Percentiles rank a stretch among this genome's conserved stretches.
phyloP scores from a whole-genome alignment of 2,329 filamentous ascomycete species.

The Atkinsonella texensis region DNA sequence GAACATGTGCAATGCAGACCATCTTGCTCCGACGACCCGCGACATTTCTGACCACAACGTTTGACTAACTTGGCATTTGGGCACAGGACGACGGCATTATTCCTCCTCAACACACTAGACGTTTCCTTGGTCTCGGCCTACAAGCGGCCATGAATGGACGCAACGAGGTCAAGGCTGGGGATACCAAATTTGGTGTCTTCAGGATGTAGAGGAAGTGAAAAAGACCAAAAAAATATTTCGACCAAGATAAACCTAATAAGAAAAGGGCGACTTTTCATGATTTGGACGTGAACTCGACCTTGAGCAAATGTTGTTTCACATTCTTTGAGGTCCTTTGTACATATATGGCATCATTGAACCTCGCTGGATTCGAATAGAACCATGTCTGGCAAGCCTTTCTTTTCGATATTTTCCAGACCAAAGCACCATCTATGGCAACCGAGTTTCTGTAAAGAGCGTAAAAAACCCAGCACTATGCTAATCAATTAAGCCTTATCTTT shows the following conservation, averaged over 20 bases:
- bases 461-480: not conserved
- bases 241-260: not conserved
- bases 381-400: too few species aligned
- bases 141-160: constrained; percentile 58
- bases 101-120: constrained; percentile 61
- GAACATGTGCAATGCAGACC: too few species aligned
- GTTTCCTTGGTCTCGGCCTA: constrained; percentile 61
- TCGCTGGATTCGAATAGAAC: not conserved
- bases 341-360: not conserved
- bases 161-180: constrained; percentile 46
- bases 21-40: too few species aligned
- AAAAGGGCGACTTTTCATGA: not conserved
- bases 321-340: not conserved
- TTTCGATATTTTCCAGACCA: too few species aligned
- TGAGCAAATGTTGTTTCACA: not conserved
- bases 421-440: too few species aligned
- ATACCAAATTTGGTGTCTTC: constrained; percentile 68
- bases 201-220: constrained; percentile 48
- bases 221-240: not conserved
- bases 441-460: not conserved
- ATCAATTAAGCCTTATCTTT: not conserved
- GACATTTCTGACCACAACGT: too few species aligned
- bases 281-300: not conserved
- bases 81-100: constrained; percentile 64
- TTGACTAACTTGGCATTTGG: too few species aligned